Evolutionary conservation across 1,139 yeast species (phyloP).

Genomic region (Ogataea hybrid): DNA sequence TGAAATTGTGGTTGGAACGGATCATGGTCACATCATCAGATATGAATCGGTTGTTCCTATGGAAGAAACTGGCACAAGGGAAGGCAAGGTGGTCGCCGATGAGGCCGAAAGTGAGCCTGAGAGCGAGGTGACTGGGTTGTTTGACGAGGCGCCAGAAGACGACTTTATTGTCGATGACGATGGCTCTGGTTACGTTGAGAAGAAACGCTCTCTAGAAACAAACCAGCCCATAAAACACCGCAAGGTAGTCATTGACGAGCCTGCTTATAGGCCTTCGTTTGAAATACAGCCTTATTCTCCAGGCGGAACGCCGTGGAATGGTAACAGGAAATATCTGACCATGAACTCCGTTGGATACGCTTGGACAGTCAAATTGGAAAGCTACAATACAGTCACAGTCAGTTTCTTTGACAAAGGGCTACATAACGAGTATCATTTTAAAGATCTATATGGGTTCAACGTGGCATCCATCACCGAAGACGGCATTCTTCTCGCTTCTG

Average conservation of each 20-base stretch:
- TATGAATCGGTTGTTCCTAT: constrained; percentile 35
- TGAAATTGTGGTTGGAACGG: constrained; percentile 45
- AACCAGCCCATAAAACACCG: constrained; percentile 11
- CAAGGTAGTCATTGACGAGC: constrained; percentile 5
- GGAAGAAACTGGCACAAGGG: constrained; percentile 18
- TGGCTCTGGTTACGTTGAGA: constrained; percentile 45
- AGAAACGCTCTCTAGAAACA: constrained; percentile 17
- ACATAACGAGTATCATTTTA: constrained; percentile 85
- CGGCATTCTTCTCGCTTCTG: constrained; percentile 63
- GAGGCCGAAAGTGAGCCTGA: constrained; percentile 15
- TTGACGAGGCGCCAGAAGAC: constrained; percentile 34
- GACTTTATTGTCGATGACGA: constrained; percentile 58
- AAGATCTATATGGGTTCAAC: constrained; percentile 69
- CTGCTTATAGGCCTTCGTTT: constrained; percentile 8
- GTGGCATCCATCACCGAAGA: constrained; percentile 68
- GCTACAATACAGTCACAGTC: constrained; percentile 70
- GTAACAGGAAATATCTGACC: constrained; percentile 70
- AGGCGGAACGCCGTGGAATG: constrained; percentile 84
- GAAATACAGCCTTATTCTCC: constrained; percentile 47
- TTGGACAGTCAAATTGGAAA: constrained; percentile 69
- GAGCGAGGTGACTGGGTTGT: constrained; percentile 23
- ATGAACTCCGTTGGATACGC: constrained; percentile 82
- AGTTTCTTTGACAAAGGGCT: constrained; percentile 79
- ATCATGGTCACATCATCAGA: constrained; percentile 48
- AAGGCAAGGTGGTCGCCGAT: constrained; percentile 11